phyloP scores from a whole-genome alignment of 306 rosid genomes.

The Castanea crenata region DNA sequence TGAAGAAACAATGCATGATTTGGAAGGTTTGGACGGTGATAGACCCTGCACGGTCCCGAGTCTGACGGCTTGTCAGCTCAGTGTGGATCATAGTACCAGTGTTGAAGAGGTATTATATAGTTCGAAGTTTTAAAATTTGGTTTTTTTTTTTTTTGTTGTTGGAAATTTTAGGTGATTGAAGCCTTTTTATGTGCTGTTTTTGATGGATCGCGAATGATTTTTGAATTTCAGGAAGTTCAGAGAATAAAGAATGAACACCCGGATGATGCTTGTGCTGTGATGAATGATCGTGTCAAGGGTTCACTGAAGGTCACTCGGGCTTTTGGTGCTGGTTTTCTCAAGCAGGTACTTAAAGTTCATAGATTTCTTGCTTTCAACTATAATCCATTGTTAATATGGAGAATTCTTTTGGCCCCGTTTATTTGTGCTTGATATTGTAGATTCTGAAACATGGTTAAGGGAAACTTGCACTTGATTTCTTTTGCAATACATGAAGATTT shows the following conservation, averaged over 20 bases:
- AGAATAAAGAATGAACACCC: slow-evolving; percentile 77
- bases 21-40: slow-evolving; percentile 70
- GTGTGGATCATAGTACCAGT: slow-evolving; percentile 86
- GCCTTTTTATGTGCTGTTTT: slow-evolving; percentile 13
- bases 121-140: background rate
- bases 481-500: background rate
- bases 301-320: slow-evolving; percentile 95
- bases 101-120: slow-evolving; percentile 56
- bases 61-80: slow-evolving; percentile 68
- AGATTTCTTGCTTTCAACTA: slow-evolving; percentile 9
- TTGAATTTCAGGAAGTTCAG: slow-evolving; percentile 66
- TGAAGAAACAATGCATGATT: slow-evolving; percentile 90
- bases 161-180: background rate
- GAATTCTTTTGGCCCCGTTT: background rate
- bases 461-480: background rate
- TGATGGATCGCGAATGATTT: slow-evolving; percentile 15
- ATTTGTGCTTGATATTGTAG: background rate
- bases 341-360: slow-evolving; percentile 57
- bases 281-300: slow-evolving; percentile 95
- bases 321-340: slow-evolving; percentile 96
- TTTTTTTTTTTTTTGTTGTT: background rate
- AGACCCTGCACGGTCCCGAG: slow-evolving; percentile 44
- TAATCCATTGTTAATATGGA: background rate
- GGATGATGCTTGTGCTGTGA: slow-evolving; percentile 75
- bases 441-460: background rate